A percentile compares a stretch with the other conserved stretches of the same genome.
Conservation (phyloP, 345 rosid genomes). For the Erodium maritimum region DNA sequence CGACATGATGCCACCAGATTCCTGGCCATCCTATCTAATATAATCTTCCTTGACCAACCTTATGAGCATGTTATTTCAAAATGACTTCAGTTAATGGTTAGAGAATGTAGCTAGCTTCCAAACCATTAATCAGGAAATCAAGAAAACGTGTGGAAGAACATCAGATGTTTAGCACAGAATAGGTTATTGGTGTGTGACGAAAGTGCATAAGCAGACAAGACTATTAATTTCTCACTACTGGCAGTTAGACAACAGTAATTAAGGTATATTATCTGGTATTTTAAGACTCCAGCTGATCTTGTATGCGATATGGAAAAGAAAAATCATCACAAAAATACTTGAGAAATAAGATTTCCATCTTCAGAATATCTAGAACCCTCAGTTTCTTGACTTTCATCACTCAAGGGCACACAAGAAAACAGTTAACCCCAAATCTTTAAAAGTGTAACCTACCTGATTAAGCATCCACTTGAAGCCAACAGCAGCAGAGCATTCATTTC, state of each 20-base stretch:
- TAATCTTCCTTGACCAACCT: neutral
- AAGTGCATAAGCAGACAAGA: neutral
- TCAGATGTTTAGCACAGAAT: neutral
- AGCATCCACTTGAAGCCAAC: conserved; percentile 99
- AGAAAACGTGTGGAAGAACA: neutral
- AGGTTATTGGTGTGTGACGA: neutral
- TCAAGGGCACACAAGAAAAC: too few relatives aligned
- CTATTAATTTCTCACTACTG: too few relatives aligned
- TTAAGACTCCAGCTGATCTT: neutral
- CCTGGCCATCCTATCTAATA: neutral
- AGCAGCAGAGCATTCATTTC: conserved; percentile 92
- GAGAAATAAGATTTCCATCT: conserved; percentile 3
- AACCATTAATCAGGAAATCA: too few relatives aligned
- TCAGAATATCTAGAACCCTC: too few relatives aligned
- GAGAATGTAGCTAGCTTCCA: too few relatives aligned
- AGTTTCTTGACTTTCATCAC: too few relatives aligned
- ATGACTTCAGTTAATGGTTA: neutral
- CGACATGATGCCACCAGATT: neutral
- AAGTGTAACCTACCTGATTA: conserved; percentile 49
- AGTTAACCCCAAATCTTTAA: too few relatives aligned
- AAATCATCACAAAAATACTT: neutral
- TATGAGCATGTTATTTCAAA: neutral
- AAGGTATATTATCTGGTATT: neutral
- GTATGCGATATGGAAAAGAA: neutral
- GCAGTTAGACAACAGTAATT: too few relatives aligned